These are phyloP conservation scores for Zymoseptoria pseudotritici DNA, from an alignment of 2,329 filamentous ascomycete species.

Conservation along the genomic window DNA sequence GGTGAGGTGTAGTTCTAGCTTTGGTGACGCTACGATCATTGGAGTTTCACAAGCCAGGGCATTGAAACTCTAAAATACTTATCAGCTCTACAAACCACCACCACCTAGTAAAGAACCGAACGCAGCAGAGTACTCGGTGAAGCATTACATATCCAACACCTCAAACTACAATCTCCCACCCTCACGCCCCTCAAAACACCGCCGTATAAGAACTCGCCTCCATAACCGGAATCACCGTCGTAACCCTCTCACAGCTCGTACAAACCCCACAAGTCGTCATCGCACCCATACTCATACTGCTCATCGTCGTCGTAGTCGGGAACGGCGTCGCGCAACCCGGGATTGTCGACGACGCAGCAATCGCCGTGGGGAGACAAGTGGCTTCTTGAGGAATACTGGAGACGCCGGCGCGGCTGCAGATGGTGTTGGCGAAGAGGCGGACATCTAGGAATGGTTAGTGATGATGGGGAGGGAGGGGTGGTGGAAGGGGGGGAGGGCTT, in stretches of 20 bases:
- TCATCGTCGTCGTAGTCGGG: not conserved
- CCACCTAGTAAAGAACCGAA: not conserved
- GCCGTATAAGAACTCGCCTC: not conserved
- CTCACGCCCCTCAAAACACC: not conserved
- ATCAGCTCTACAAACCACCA: not conserved
- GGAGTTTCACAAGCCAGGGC: not conserved
- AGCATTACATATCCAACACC: not conserved
- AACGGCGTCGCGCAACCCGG: not conserved
- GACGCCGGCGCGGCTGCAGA: slow-evolving; percentile 35
- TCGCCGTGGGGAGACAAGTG: slow-evolving; percentile 27
- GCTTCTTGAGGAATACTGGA: slow-evolving; percentile 33
- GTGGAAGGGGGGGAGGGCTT: not conserved
- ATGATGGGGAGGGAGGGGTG: not conserved
- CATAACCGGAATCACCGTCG: not conserved
- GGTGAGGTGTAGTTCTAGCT: not conserved
- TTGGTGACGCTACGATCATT: not conserved
- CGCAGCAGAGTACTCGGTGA: not conserved
- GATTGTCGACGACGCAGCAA: slow-evolving; percentile 7
- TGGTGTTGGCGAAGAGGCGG: slow-evolving; percentile 34
- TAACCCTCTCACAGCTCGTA: not conserved
- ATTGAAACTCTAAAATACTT: not conserved
- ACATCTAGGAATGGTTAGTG: slow-evolving; percentile 27
- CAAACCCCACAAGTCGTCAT: not conserved
- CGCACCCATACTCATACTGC: too few species aligned
- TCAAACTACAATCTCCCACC: not conserved